Percentiles rank a stretch among this genome's conserved stretches.
Conservation (phyloP, 805 yeast genomes). For the Saccharomycopsis microspora region DNA sequence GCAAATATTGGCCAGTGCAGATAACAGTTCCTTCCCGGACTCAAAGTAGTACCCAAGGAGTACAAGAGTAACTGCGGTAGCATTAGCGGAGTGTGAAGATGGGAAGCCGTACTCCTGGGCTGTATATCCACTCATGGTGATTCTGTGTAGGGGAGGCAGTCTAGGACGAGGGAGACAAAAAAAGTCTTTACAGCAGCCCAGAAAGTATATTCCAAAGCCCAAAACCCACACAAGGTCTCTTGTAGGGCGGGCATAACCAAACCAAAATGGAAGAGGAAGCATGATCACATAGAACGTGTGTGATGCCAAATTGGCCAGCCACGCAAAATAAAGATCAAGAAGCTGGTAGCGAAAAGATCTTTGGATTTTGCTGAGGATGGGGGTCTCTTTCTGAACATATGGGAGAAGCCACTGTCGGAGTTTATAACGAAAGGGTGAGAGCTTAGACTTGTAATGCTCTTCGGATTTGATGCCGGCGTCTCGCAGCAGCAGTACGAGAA, state of each 20-base stretch:
- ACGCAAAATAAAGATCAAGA: slow-evolving; percentile 69
- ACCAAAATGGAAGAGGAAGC: slow-evolving; percentile 81
- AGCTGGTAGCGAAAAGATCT: slow-evolving; percentile 30
- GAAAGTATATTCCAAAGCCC: slow-evolving; percentile 46
- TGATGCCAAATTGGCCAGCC: slow-evolving; percentile 82
- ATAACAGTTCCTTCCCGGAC: slow-evolving; percentile 6
- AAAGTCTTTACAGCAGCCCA: slow-evolving; percentile 74
- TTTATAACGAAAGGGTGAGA: slow-evolving; percentile 44
- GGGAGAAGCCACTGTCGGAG: slow-evolving; percentile 46
- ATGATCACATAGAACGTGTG: slow-evolving; percentile 89
- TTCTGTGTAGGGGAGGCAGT: slow-evolving; percentile 84
- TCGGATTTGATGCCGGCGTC: slow-evolving; percentile 73
- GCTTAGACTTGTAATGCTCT: slow-evolving; percentile 49
- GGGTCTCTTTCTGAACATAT: slow-evolving; percentile 53
- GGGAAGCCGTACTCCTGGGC: slow-evolving; percentile 94
- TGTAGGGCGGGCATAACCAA: slow-evolving; percentile 46
- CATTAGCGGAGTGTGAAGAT: slow-evolving; percentile 89
- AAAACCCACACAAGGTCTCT: slow-evolving; percentile 62
- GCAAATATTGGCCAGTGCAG: slow-evolving; percentile 13
- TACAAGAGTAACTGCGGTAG: slow-evolving; percentile 65
- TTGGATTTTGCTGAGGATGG: slow-evolving; percentile 48
- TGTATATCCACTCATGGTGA: slow-evolving; percentile 85
- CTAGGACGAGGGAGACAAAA: slow-evolving; percentile 86
- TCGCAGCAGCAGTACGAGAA: background rate
- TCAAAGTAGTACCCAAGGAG: slow-evolving; percentile 21